Conservation (phyloP, 2,329 filamentous ascomycete species). For the Aspergillus hortae region DNA sequence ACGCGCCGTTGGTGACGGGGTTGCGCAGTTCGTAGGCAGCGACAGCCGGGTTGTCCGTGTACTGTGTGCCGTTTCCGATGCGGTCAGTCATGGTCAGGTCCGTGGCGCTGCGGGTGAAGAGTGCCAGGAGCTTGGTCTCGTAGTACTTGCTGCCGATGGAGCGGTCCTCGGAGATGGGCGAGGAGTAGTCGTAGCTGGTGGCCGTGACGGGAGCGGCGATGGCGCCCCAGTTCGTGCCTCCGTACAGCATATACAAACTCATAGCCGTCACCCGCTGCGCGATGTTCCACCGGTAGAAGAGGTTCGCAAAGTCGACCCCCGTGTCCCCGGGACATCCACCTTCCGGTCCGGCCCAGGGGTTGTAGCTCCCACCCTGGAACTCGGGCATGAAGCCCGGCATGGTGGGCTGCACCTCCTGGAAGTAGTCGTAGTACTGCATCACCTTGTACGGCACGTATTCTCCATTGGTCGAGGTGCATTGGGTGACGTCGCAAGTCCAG, state of each 20-base stretch:
- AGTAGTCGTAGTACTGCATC: conserved; percentile 47
- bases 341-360: conserved; percentile 60
- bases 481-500: conserved; percentile 61
- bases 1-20: conserved; percentile 53
- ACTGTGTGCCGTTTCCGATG: conserved; percentile 46
- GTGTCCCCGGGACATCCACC: conserved; percentile 54
- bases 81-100: conserved; percentile 56
- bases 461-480: conserved; percentile 60
- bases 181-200: conserved; percentile 62
- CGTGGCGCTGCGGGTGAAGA: conserved; percentile 57
- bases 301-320: conserved; percentile 58
- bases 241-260: conserved; percentile 63
- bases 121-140: conserved; percentile 59
- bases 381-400: conserved; percentile 55
- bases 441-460: conserved; percentile 55
- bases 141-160: conserved; percentile 58
- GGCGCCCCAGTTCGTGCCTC: conserved; percentile 62
- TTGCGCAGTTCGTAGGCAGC: conserved; percentile 57
- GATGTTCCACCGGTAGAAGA: conserved; percentile 63
- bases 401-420: conserved; percentile 40
- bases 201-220: conserved; percentile 56
- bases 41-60: conserved; percentile 52
- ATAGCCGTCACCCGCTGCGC: conserved; percentile 58
- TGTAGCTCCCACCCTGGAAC: conserved; percentile 59
- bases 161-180: conserved; percentile 58